Percentiles rank a stretch among this genome's conserved stretches.
phyloP scores from a whole-genome alignment of 1,284 basidiomycete genomes.

The Puccinia hordei region DNA sequence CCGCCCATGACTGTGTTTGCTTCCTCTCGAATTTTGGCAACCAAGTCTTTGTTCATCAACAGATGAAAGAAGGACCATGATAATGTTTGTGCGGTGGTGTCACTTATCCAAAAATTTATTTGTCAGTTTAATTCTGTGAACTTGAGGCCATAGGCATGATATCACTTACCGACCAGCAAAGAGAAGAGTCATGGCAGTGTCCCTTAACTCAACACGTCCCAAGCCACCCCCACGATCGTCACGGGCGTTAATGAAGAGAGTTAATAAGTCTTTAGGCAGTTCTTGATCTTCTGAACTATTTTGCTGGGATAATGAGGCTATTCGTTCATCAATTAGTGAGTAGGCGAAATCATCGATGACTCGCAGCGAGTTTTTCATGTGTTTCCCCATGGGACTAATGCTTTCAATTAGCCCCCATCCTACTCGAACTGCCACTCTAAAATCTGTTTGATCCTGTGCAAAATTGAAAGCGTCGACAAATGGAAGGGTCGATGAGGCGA shows the following conservation, averaged over 20 bases:
- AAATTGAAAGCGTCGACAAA: constrained; percentile 36
- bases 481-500: not conserved
- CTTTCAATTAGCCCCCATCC: constrained; percentile 7
- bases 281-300: not conserved
- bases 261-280: not conserved
- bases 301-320: not conserved
- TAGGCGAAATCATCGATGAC: constrained; percentile 26
- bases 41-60: constrained; percentile 21
- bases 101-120: not conserved
- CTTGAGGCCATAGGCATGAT: not conserved
- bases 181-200: constrained; percentile 27
- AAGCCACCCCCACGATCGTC: constrained; percentile 10
- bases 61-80: constrained; percentile 43
- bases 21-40: constrained; percentile 32
- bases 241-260: constrained; percentile 24
- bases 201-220: constrained; percentile 35
- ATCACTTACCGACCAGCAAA: constrained; percentile 43
- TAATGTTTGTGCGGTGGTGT: constrained; percentile 43
- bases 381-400: not conserved
- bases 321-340: constrained; percentile 29
- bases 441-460: constrained; percentile 26
- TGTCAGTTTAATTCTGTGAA: too few relatives aligned
- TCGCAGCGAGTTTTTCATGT: not conserved
- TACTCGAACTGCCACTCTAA: not conserved
- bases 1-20: not conserved